A percentile compares a stretch with the other conserved stretches of the same genome.
phyloP scores from a whole-genome alignment of 306 rosid species.

The Rosa chinensis region DNA sequence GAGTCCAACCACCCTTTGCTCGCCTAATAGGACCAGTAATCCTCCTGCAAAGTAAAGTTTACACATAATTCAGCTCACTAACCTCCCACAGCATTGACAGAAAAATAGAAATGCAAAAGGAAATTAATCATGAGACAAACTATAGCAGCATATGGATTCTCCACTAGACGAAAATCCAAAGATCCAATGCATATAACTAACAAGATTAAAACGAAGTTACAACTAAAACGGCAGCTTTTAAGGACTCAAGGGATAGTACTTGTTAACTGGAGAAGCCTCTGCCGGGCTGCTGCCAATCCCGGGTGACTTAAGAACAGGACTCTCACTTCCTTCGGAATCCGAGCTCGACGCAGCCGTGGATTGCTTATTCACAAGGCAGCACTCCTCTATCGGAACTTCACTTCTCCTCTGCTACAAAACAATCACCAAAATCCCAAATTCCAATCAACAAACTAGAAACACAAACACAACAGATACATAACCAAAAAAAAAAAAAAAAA shows the following conservation, averaged over 20 bases:
- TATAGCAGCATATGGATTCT: conserved; percentile 1
- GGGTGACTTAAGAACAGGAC: conserved; percentile 69
- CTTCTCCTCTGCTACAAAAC: conserved; percentile 55
- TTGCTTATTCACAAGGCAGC: conserved; percentile 91
- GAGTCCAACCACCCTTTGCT: conserved; percentile 99
- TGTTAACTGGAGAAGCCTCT: conserved; percentile 61
- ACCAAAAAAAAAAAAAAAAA: conserved; percentile 6
- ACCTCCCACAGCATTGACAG: neutral
- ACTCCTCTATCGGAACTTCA: conserved; percentile 67
- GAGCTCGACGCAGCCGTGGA: conserved; percentile 78
- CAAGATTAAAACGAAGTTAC: neutral
- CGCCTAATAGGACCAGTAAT: conserved; percentile 95
- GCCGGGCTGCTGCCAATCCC: conserved; percentile 68
- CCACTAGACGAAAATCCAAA: conserved; percentile 5
- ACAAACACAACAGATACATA: conserved; percentile 13
- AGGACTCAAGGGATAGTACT: conserved; percentile 46
- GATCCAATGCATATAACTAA: neutral
- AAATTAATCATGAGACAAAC: conserved; percentile 16
- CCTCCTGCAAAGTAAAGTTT: conserved; percentile 57
- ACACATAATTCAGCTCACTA: conserved; percentile 17
- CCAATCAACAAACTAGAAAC: conserved; percentile 29
- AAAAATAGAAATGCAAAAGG: conserved; percentile 7
- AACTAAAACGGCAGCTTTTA: conserved; percentile 20
- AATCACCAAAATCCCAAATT: conserved; percentile 57
- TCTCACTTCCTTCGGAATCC: conserved; percentile 70